Base-by-base conservation (phyloP, 192 early-diverging fungal genomes). In the Linnemannia exigua region DNA sequence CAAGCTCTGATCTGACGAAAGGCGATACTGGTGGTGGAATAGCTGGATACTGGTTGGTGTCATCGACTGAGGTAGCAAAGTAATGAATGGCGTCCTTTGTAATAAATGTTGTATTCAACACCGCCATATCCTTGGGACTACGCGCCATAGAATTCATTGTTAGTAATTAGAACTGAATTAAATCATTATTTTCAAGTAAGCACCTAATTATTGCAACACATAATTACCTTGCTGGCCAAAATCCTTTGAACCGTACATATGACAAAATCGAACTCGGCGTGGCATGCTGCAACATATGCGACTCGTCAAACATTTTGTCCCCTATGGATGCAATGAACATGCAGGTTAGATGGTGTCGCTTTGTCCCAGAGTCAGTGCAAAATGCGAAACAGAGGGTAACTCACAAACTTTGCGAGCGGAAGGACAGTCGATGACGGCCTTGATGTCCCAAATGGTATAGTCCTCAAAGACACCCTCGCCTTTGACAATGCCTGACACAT, bases 381-480 rank as follows among this genome's bases (percentile, higher is more conserved):
- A n/a, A 36, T 8, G 1, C 25, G 33, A 3, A 74, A 11, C 20
- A 70, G 36, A 48, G 3, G 12, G 9, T 44, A 36, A 72, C 84
- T 80, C 87, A 85, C 89, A 90, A n/a, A 88, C 78, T 50, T 87
- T 87, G 20, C 79, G 71, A 5, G 89, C 84, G 14, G 86, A 83
- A 16, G 79, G 44, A 74, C 83, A 88, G 54, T 88, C 89, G 35
- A 91, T 22, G 12, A 82, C 86, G 0, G 90, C 87, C 69, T 91
- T 91, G 22, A 88, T 78, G 69, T 91, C 90, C 90, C 90, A 91
- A 50, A 91, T 88, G 41, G 86, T 81, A 37, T 88, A 91, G 22
- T 81, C 50, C 12, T 88, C 74, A 80, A 89, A 91, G 2, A 79
- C 37, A 44, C 88, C 76, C 37, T 89, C 87, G 37, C 86, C 83